A percentile compares a stretch with the other conserved stretches of the same genome.
Evolutionary conservation across 768 basidiomycete genomes (phyloP).

Genomic region (Pholiota molesta): DNA sequence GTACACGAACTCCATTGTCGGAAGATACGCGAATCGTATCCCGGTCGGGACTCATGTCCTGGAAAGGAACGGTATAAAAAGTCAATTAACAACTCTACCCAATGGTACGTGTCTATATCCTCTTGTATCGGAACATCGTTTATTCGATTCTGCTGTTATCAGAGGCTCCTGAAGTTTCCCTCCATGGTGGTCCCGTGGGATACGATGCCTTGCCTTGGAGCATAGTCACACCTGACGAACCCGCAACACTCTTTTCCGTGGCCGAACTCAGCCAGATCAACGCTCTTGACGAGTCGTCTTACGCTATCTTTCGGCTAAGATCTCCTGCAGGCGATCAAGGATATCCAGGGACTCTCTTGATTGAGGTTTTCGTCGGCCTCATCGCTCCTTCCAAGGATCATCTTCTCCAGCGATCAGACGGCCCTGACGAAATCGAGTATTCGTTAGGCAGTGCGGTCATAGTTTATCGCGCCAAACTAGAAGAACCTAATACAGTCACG

Average conservation of each 20-base stretch:
- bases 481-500: slow-evolving; percentile 54
- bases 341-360: slow-evolving; percentile 60
- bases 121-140: background rate
- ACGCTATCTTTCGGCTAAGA: slow-evolving; percentile 58
- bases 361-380: slow-evolving; percentile 60
- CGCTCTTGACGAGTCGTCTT: slow-evolving; percentile 30
- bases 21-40: slow-evolving; percentile 73
- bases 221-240: slow-evolving; percentile 39
- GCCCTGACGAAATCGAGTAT: slow-evolving; percentile 36
- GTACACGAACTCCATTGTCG: slow-evolving; percentile 75
- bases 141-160: background rate
- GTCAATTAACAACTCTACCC: slow-evolving; percentile 46
- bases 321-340: slow-evolving; percentile 74
- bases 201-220: slow-evolving; percentile 64
- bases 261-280: slow-evolving; percentile 53
- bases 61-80: slow-evolving; percentile 54
- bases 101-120: slow-evolving; percentile 37
- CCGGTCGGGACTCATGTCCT: slow-evolving; percentile 59
- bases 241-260: slow-evolving; percentile 56
- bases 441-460: slow-evolving; percentile 68
- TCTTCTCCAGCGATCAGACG: slow-evolving; percentile 12
- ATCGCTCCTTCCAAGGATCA: slow-evolving; percentile 34
- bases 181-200: slow-evolving; percentile 72
- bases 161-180: slow-evolving; percentile 60
- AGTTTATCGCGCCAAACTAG: slow-evolving; percentile 72